Base-by-base conservation (phyloP, 2,329 filamentous ascomycete species). In the Pseudogymnoascus sp. region DNA sequence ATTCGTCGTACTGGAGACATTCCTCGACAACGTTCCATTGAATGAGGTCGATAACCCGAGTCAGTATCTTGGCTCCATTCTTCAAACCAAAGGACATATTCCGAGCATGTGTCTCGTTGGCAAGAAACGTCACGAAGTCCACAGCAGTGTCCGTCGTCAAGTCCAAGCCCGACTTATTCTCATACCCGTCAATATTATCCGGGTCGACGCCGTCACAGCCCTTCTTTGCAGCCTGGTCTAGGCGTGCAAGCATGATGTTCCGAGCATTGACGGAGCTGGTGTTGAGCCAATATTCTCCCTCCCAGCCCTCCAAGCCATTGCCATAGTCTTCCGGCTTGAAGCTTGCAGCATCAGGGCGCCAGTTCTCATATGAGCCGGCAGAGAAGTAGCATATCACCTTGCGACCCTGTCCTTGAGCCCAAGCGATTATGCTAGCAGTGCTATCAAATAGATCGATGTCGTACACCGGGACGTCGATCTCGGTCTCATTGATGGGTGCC, bases 301-400 rank as follows among this genome's bases (percentile, higher is more conserved):
- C 77, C 87, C 88, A 91, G 4, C 83, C 86, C 10, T 83, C 77
- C 4, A 91, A 75, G 5, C 74, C 73, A 3, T 79, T 78, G 18
- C 87, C 88, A 44, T 85, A 71, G 67, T 90, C 87, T 0, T 74
- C 71, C 1, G 76, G 66, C 6, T 75, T 70, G 70, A 90, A 90
- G 4, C 81, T 68, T 31, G 70, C 70, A 16, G 79, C 78, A 70
- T 90, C 87, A 0, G 78, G 74, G 3, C 87, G 79, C 76, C 80
- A 83, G 62, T 83, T 71, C 73, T 90, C 88, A 68, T 82, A 89
- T 7, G 83, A 86, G 1, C 88, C 88, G 0, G 85, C 86, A 61
- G 83, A 87, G 75, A 90, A 90, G 74, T 91, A 90, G 77, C 88
- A 91, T 64, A 90, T 85, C 63, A 89, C 82, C 65, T 82, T 84